Evolutionary conservation across 2,329 filamentous ascomycete genomes (phyloP).

Genomic region (Pseudopithomyces chartarum): DNA sequence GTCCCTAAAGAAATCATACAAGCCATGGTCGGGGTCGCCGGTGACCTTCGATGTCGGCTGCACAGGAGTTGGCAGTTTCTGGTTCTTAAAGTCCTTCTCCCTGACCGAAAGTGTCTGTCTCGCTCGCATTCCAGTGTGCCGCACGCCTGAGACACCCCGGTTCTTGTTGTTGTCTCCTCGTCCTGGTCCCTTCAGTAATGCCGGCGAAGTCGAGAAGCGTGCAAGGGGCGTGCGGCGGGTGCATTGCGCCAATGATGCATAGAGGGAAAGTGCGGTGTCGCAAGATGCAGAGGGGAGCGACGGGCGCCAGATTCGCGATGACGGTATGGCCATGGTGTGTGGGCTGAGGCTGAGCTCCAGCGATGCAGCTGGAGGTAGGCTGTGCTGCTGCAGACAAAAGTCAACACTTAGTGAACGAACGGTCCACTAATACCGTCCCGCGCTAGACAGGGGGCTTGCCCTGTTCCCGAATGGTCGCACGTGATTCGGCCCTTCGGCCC

Average conservation of each 20-base stretch:
- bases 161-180: conserved; percentile 75
- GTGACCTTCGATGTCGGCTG: conserved; percentile 64
- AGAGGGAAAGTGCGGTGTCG: conserved; percentile 32
- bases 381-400: conserved; percentile 24
- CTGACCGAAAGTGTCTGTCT: conserved; percentile 76
- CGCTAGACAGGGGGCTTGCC: conserved; percentile 10
- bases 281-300: conserved; percentile 19
- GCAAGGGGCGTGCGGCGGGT: conserved; percentile 51
- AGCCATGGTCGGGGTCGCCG: conserved; percentile 76
- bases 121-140: conserved; percentile 69
- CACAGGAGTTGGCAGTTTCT: conserved; percentile 70
- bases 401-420: too few relatives aligned
- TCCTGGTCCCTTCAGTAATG: conserved; percentile 48
- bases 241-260: conserved; percentile 31
- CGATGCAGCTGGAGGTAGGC: conserved; percentile 14
- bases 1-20: conserved; percentile 87
- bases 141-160: conserved; percentile 81
- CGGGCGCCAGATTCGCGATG: conserved; percentile 33
- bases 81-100: conserved; percentile 57
- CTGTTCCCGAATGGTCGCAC: background rate
- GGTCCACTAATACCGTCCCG: background rate
- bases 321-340: conserved; percentile 34
- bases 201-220: conserved; percentile 57
- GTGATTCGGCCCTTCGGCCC: conserved; percentile 7
- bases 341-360: conserved; percentile 22